These are phyloP conservation scores for Fusarium succisae DNA, from an alignment of 2,329 filamentous ascomycete genomes.

Conservation along the genomic window DNA sequence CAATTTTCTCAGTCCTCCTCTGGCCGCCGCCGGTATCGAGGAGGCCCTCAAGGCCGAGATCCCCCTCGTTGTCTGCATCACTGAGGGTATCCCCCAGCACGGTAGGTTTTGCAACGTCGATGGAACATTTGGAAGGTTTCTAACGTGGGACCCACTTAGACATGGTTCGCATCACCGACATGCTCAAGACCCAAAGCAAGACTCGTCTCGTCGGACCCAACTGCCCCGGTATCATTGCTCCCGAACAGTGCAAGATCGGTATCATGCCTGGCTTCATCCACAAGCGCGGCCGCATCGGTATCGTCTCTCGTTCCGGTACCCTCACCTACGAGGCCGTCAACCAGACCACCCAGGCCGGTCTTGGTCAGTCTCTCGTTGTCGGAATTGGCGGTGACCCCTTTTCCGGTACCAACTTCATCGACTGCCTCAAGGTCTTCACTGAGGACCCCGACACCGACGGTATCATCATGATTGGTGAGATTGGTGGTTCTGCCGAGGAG, in stretches of 20 bases:
- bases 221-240: constrained; percentile 96
- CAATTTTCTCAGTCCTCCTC: constrained; percentile 72
- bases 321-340: constrained; percentile 99
- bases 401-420: constrained; percentile 99
- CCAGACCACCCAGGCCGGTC: constrained; percentile 96
- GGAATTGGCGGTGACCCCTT: constrained; percentile 99
- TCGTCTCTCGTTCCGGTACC: constrained; percentile 97
- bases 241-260: constrained; percentile 98
- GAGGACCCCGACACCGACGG: constrained; percentile 96
- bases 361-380: constrained; percentile 97
- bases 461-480: constrained; percentile 99
- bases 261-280: constrained; percentile 99
- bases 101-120: constrained; percentile 63
- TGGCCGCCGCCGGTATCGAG: constrained; percentile 95
- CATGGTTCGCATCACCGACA: constrained; percentile 98
- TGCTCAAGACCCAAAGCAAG: constrained; percentile 97
- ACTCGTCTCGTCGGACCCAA: constrained; percentile 96
- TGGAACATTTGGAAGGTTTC: constrained; percentile 11
- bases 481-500: constrained; percentile 96
- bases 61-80: constrained; percentile 95
- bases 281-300: constrained; percentile 98
- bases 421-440: constrained; percentile 97
- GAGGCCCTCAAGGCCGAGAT: constrained; percentile 95
- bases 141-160: constrained; percentile 61
- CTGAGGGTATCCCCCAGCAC: constrained; percentile 97